Evolutionary conservation across 306 rosid species (phyloP), one percentile per base, ranked within the genome.

Genomic region (Acacia melanoxylon): DNA sequence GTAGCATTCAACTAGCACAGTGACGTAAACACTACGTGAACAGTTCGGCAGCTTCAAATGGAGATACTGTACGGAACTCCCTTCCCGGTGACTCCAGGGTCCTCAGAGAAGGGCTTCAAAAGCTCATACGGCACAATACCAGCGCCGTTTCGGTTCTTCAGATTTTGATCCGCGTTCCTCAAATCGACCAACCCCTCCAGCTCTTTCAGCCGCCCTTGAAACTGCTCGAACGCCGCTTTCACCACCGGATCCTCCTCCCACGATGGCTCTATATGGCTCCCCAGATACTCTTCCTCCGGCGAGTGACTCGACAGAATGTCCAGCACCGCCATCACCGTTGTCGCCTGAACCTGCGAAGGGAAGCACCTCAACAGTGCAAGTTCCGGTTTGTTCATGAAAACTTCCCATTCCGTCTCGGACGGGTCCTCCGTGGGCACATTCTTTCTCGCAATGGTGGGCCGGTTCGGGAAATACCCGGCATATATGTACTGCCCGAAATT

Each of bases 11-110:
- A 20, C n/a, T 1, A 19, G 8, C 61, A 6, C 14, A 10, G 13
- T 3, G 4, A 8, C 65, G 5, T 22, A 13, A 17, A 5, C 16
- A 49, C 20, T 1, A 16, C 56, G 1, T 20, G 0, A 14, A 3
- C 20, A 48, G 19, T 16, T 15, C 4, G 8, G 3, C n/a, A 12
- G 9, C 61, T 22, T 87, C 84, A 94, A 78, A 93, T 95, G 29
- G 98, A 95, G 65, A 95, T 88, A 70, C 99, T 95, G 62, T 86
- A 86, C 0, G 99, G 99, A 83, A 95, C 99, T 4, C 98, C 99
- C 81, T 72, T 80, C 11, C 84, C 90, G 0, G 99, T 93, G 0
- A 91, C 94, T 6, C 97, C 98, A 3, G 92, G 67, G 3, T 80
- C 86, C 4, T 80, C 87, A 0, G 99, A 95, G 37, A 81, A 8